Conservation (phyloP, 345 rosid species). For the Lepidium africanum region DNA sequence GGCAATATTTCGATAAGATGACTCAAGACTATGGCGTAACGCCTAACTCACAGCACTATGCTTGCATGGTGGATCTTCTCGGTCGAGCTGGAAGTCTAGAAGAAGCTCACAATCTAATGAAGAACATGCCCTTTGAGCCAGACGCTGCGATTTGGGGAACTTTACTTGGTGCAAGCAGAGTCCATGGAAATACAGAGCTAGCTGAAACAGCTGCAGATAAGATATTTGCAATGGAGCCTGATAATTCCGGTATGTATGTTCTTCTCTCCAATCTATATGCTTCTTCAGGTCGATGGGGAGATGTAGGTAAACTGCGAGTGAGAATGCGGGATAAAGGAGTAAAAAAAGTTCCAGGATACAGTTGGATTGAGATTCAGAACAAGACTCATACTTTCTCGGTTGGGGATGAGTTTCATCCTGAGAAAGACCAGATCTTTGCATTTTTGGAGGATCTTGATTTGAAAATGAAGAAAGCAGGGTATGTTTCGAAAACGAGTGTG, state of each 20-base stretch:
- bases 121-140: constrained; percentile 55
- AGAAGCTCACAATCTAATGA: constrained; percentile 53
- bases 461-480: constrained; percentile 56
- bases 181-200: constrained; percentile 52
- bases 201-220: constrained; percentile 58
- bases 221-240: constrained; percentile 58
- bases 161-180: constrained; percentile 70
- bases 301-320: constrained; percentile 51
- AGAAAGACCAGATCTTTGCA: constrained; percentile 44
- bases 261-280: constrained; percentile 69
- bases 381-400: constrained; percentile 55
- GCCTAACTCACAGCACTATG: constrained; percentile 52
- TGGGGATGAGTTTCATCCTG: constrained; percentile 52
- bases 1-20: constrained; percentile 45
- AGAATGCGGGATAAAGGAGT: constrained; percentile 59
- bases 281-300: constrained; percentile 57
- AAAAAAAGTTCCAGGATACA: constrained; percentile 55
- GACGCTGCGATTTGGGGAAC: constrained; percentile 80
- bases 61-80: constrained; percentile 73
- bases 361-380: constrained; percentile 66
- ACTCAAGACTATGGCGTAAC: constrained; percentile 42
- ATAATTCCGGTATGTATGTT: constrained; percentile 66
- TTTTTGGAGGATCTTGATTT: constrained; percentile 53
- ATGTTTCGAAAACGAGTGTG: constrained; percentile 43
- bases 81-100: constrained; percentile 63